Percentiles rank a stretch among this genome's conserved stretches.
Evolutionary conservation across 2,329 filamentous ascomycete genomes (phyloP).

Genomic region (Ascochyta viciae-villosae): DNA sequence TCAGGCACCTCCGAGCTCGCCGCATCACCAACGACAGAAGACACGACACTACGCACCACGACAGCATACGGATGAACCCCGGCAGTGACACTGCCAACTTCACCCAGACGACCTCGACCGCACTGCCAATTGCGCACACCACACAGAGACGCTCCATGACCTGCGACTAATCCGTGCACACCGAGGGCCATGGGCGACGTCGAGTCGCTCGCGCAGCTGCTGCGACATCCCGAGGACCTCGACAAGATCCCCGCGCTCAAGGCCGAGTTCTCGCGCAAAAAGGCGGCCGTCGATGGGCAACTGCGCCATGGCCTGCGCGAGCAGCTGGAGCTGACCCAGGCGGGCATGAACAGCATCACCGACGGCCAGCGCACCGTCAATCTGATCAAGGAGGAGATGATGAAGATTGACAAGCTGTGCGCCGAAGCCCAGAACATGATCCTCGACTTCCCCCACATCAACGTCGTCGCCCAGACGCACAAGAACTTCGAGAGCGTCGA

Average conservation of each 20-base stretch:
- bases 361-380: conserved; percentile 92
- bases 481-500: conserved; percentile 95
- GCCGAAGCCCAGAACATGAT: conserved; percentile 98
- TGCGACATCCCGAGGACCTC: conserved; percentile 94
- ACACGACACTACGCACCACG: too few species aligned
- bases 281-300: conserved; percentile 87
- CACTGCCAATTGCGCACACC: not conserved
- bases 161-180: conserved; percentile 1
- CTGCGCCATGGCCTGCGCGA: conserved; percentile 87
- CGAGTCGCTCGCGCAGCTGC: conserved; percentile 78
- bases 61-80: too few species aligned
- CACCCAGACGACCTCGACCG: not conserved
- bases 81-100: too few species aligned
- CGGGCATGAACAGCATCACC: conserved; percentile 85
- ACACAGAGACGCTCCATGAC: not conserved
- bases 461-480: conserved; percentile 90
- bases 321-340: conserved; percentile 92
- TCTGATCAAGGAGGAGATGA: conserved; percentile 96
- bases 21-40: not conserved
- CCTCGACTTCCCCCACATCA: conserved; percentile 92
- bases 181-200: conserved; percentile 66
- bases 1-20: not conserved
- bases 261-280: conserved; percentile 92
- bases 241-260: conserved; percentile 93
- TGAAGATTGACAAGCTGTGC: conserved; percentile 97